Percentiles rank a stretch among this genome's conserved stretches.
These are phyloP conservation scores for Neonectria ditissima DNA, from an alignment of 2,329 filamentous ascomycete species.

Conservation along the genomic window DNA sequence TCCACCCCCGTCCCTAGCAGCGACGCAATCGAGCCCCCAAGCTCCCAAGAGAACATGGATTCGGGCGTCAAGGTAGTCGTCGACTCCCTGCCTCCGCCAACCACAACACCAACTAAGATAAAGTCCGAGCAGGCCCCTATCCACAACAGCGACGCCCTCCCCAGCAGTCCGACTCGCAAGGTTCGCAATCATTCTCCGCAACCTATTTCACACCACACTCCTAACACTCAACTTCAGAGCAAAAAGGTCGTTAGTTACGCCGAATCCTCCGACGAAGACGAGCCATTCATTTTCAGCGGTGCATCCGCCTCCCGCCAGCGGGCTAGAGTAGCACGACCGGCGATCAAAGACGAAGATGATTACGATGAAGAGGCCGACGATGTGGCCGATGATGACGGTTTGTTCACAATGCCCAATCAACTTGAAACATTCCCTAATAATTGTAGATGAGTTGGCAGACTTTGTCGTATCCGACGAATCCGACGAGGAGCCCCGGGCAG, in stretches of 20 bases:
- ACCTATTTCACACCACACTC: background rate
- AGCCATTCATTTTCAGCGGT: constrained; percentile 69
- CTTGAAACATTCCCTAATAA: constrained; percentile 15
- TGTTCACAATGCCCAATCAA: background rate
- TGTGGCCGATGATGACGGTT: constrained; percentile 70
- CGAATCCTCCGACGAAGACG: constrained; percentile 85
- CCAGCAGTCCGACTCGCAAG: constrained; percentile 83
- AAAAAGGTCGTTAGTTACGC: constrained; percentile 80
- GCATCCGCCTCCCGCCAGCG: constrained; percentile 54
- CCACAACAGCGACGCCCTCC: constrained; percentile 29
- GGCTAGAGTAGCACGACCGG: constrained; percentile 63
- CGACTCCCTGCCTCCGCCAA: constrained; percentile 15
- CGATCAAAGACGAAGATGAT: constrained; percentile 76
- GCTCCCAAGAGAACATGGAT: constrained; percentile 75
- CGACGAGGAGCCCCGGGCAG: constrained; percentile 71
- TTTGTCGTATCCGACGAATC: constrained; percentile 91
- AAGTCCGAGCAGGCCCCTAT: constrained; percentile 54
- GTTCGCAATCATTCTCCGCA: constrained; percentile 56
- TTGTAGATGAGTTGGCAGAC: constrained; percentile 78
- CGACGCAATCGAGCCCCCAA: constrained; percentile 75
- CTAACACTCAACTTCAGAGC: constrained; percentile 49
- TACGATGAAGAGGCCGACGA: constrained; percentile 77
- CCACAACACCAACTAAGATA: constrained; percentile 50
- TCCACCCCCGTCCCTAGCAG: constrained; percentile 85
- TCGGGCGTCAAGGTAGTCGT: constrained; percentile 36